Conservation (phyloP, 441 rosid genomes). For the Codiaeum variegatum region DNA sequence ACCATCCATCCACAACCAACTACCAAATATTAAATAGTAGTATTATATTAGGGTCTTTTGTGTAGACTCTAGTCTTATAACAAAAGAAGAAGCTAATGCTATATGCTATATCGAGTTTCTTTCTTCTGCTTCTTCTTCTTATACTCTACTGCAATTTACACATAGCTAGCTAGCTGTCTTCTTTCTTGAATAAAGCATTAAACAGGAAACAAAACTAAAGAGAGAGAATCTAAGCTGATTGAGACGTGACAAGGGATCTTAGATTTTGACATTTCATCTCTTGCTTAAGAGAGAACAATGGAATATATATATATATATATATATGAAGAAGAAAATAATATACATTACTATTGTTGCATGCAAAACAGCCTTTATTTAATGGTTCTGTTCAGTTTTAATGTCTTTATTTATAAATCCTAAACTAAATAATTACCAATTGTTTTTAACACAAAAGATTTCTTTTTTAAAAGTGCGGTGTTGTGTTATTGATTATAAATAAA, state of each 20-base stretch:
- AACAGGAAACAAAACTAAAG: constrained; percentile 30
- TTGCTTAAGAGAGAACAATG: background rate
- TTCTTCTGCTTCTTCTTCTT: background rate
- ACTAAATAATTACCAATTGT: background rate
- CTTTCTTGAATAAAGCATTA: constrained; percentile 4
- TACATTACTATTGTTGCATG: constrained; percentile 12
- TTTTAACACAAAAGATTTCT: no score
- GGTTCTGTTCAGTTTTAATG: constrained; percentile 18
- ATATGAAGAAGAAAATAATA: background rate
- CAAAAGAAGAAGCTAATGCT: constrained; percentile 19
- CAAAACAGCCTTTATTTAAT: constrained; percentile 14
- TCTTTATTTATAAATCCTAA: background rate
- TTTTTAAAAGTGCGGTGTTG: no score
- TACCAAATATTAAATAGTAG: no score
- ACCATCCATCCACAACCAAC: no score
- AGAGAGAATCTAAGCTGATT: constrained; percentile 38
- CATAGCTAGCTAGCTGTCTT: constrained; percentile 30
- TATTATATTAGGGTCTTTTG: constrained; percentile 1
- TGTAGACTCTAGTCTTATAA: constrained; percentile 2
- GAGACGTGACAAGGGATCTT: constrained; percentile 35
- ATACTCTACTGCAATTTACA: background rate
- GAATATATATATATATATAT: constrained; percentile 19
- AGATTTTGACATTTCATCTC: constrained; percentile 39
- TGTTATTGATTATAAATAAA: no score
- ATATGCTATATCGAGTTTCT: no score